A percentile compares a stretch with the other conserved stretches of the same genome.
phyloP scores from a whole-genome alignment of 148 eudicot genomes.

The Simmondsia chinensis region DNA sequence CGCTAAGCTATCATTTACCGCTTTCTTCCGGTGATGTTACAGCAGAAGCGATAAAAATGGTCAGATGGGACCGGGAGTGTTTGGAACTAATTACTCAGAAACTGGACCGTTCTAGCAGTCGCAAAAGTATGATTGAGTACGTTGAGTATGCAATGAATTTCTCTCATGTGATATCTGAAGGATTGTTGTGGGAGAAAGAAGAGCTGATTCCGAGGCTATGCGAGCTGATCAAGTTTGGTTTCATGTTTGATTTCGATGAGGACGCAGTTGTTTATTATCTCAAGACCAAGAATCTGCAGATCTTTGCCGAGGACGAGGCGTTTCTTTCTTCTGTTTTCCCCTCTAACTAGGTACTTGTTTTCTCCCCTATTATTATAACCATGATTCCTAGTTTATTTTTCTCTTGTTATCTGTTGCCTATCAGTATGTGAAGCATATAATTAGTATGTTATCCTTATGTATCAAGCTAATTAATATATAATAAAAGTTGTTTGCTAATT shows the following conservation, averaged over 20 bases:
- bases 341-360: constrained; percentile 9
- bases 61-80: constrained; percentile 43
- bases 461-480: too few relatives aligned
- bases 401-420: too few relatives aligned
- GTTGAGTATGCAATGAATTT: constrained; percentile 49
- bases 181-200: constrained; percentile 48
- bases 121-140: constrained; percentile 28
- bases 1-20: constrained; percentile 21
- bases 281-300: constrained; percentile 50
- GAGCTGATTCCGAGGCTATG: constrained; percentile 23
- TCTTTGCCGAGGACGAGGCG: constrained; percentile 39
- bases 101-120: constrained; percentile 21
- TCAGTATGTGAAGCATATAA: too few relatives aligned
- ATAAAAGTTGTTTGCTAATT: too few relatives aligned
- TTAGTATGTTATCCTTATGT: too few relatives aligned
- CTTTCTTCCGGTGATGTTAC: constrained; percentile 26
- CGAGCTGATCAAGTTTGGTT: constrained; percentile 48
- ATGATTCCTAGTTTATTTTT: too few relatives aligned
- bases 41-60: constrained; percentile 23
- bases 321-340: constrained; percentile 38
- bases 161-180: constrained; percentile 43
- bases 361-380: too few relatives aligned
- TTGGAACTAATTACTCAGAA: constrained; percentile 26
- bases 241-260: constrained; percentile 35
- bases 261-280: constrained; percentile 38